Base-by-base conservation (phyloP, 192 early-diverging fungal genomes). In the Chytriomyces hyalinus region DNA sequence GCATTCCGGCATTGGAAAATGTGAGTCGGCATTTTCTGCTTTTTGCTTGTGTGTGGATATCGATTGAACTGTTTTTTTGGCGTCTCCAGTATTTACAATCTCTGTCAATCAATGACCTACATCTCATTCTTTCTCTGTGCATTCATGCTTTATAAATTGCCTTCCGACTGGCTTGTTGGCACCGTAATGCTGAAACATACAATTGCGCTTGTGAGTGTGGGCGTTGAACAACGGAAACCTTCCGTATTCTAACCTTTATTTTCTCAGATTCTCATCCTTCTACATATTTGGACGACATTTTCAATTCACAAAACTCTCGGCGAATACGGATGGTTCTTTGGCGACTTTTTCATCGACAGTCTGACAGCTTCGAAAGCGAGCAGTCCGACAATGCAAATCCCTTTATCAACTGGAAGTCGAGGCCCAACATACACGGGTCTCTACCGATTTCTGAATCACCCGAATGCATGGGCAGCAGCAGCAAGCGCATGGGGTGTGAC, bases 321-420 rank as follows among this genome's bases (percentile, higher is more conserved):
- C 62, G 94, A 96, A 76, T 95, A 94, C 85, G 97, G 96, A 4
- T 99, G 96, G 96, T 99, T 99, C 84, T 97, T 98, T 80, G 96
- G 95, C 61, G 97, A 98, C 78, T 97, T 97, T 76, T 97, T 98
- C 85, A 89, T 96, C 65, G 94, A 94, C 80, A 90, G 92, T 49
- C 76, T 84, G 6, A 65, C 47, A 15, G 48, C 65, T 44, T 46
- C 43, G 61, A 66, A 67, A 49, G 70, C 61, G 65, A 36, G 36
- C 36, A 75, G 78, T 20, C 75, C 70, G 15, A n/a, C 67, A 28
- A 68, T 45, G 15, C 65, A 68, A 47, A 36, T 36, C 36, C 53
- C 53, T 20, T n/a, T 20, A 57, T 51, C 45, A 2, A 44, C 48
- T 15, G 24, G 17, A 26, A 22, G 11, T 65, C 49, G 45, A 24